These are phyloP conservation scores for Suillus subaureus DNA, from an alignment of 768 basidiomycete species.

Conservation along the genomic window DNA sequence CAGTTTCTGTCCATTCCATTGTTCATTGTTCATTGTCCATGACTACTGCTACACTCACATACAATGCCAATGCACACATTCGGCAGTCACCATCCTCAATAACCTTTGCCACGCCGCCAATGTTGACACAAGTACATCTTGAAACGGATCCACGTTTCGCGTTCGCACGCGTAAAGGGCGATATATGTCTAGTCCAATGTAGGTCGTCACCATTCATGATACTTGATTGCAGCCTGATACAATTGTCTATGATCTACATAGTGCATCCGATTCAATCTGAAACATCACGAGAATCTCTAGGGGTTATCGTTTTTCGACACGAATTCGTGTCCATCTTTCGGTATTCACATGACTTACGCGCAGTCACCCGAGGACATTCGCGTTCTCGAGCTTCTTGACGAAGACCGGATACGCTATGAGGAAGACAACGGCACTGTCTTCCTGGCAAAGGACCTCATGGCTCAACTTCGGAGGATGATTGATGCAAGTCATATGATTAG, in stretches of 20 bases:
- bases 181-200: conserved; percentile 35
- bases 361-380: conserved; percentile 39
- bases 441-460: conserved; percentile 48
- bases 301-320: conserved; percentile 39
- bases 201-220: conserved; percentile 2
- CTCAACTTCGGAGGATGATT: conserved; percentile 29
- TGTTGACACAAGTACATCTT: conserved; percentile 17
- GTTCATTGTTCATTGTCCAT: conserved; percentile 1
- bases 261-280: conserved; percentile 4
- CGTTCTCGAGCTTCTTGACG: conserved; percentile 54
- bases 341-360: conserved; percentile 49
- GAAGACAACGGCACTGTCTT: conserved; percentile 62
- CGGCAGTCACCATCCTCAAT: conserved; percentile 5
- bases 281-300: conserved; percentile 21
- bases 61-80: neutral
- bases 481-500: conserved; percentile 25
- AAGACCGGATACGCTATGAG: conserved; percentile 52
- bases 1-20: neutral
- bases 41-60: neutral
- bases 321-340: conserved; percentile 70
- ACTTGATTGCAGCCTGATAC: neutral
- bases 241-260: neutral
- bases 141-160: conserved; percentile 37
- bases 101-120: conserved; percentile 24
- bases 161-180: conserved; percentile 29